Base-by-base conservation (phyloP, 257 asterid species). In the Echites panduratus region DNA sequence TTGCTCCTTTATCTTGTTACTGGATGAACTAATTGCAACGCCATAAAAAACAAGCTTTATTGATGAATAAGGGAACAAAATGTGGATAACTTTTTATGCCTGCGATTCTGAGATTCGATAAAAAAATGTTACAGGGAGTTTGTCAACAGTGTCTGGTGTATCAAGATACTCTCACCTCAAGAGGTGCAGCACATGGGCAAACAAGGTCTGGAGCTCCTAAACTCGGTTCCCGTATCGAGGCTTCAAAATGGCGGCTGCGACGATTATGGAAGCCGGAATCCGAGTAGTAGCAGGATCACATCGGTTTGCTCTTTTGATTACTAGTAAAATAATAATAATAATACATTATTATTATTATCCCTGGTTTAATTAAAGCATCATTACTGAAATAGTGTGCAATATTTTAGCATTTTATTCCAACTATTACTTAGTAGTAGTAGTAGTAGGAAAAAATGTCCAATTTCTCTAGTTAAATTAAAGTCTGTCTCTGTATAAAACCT, bases 131-230 rank as follows among this genome's bases (percentile, higher is more conserved):
- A 9, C 87, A 89, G 97, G 89, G 95, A 87, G 68, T 91, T 91
- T 24, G 95, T 91, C 8, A 86, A 85, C 84, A 86, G 85, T 8
- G 97, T 91, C 44, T 84, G 89, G 87, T 87, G 96, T 40, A 89
- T 91, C 76, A 91, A 86, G 78, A 89, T 91, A 68, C 87, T 91
- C 48, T 91, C 96, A 26, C 95, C 97, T 61, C 88, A 86, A 76
- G 97, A 89, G 79, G 92, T 91, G 78, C 94, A 87, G 70, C 88
- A 86, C 71, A 91, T 91, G 97, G 89, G 96, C 32, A 85, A 79
- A 76, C 90, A 58, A 35, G 96, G 90, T 6, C 58, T 90, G 45
- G 89, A 85, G 59, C 90, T 89, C 77, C 78, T 77, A 24, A 88
- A 70, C 82, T 82, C 90, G 0, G 86, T 77, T 43, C 87, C 89